Evolutionary conservation across 1,139 yeast species (phyloP).

Genomic region (Meyerozyma carpophila): DNA sequence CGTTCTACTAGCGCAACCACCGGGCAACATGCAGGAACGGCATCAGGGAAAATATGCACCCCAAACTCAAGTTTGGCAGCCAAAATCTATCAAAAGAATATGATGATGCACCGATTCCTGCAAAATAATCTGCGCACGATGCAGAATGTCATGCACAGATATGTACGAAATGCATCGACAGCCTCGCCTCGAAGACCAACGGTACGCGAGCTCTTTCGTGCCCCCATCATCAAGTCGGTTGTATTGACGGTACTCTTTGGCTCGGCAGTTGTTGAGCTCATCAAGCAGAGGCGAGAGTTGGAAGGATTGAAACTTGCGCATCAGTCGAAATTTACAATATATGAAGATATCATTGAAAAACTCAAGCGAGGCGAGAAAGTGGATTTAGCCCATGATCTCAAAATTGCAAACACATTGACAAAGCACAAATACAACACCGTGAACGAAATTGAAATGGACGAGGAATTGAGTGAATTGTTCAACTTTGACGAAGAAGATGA

Average conservation of each 20-base stretch:
- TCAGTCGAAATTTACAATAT: slow-evolving; percentile 24
- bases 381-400: slow-evolving; percentile 34
- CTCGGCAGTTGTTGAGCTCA: slow-evolving; percentile 34
- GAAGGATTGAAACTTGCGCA: slow-evolving; percentile 28
- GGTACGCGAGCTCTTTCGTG: slow-evolving; percentile 13
- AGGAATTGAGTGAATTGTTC: slow-evolving; percentile 32
- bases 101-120: not conserved
- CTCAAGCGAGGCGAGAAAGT: slow-evolving; percentile 27
- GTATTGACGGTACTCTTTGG: slow-evolving; percentile 36
- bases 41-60: not conserved
- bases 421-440: slow-evolving; percentile 25
- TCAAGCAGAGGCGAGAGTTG: slow-evolving; percentile 28
- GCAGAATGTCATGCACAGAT: not conserved
- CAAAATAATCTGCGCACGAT: not conserved
- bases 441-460: slow-evolving; percentile 37
- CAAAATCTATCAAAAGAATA: not conserved
- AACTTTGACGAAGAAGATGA: slow-evolving; percentile 23
- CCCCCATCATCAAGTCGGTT: slow-evolving; percentile 36
- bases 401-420: slow-evolving; percentile 32
- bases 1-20: not conserved
- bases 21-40: not conserved
- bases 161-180: not conserved
- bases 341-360: slow-evolving; percentile 26
- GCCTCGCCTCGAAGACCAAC: slow-evolving; percentile 5
- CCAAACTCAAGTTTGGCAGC: not conserved